A percentile compares a stretch with the other conserved stretches of the same genome.
Evolutionary conservation across 371 early-diverging fungal genomes (phyloP).

Genomic region (Syncephalis plumigaleata): DNA sequence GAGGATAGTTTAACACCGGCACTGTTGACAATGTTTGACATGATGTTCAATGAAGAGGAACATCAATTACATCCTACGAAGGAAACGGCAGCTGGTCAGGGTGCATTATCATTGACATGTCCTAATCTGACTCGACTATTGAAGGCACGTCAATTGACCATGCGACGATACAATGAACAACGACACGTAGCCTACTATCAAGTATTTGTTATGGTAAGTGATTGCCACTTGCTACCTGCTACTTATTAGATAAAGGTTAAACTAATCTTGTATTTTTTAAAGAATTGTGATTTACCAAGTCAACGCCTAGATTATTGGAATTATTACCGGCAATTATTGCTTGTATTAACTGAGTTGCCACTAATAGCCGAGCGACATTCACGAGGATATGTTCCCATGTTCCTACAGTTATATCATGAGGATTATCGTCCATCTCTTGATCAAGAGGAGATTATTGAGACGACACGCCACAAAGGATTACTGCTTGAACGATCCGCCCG

Average conservation of each 20-base stretch:
- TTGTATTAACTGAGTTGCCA: slow-evolving; percentile 43
- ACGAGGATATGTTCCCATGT: slow-evolving; percentile 47
- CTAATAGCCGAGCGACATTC: slow-evolving; percentile 52
- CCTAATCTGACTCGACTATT: slow-evolving; percentile 18
- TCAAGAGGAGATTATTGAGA: slow-evolving; percentile 17
- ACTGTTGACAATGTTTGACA: slow-evolving; percentile 10
- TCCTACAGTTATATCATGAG: slow-evolving; percentile 43
- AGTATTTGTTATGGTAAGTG: slow-evolving; percentile 6
- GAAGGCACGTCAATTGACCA: slow-evolving; percentile 5
- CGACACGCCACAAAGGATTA: slow-evolving; percentile 11
- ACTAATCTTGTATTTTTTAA: too few species aligned
- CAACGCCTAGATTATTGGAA: slow-evolving; percentile 59
- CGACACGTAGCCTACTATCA: background rate
- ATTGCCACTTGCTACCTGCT: too few species aligned
- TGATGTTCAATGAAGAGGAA: slow-evolving; percentile 1
- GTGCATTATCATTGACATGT: slow-evolving; percentile 33
- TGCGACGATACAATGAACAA: slow-evolving; percentile 7
- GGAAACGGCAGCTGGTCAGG: slow-evolving; percentile 9
- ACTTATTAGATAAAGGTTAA: too few species aligned
- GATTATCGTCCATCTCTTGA: slow-evolving; percentile 28
- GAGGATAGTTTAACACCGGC: slow-evolving; percentile 28
- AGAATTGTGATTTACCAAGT: slow-evolving; percentile 14
- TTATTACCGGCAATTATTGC: slow-evolving; percentile 45
- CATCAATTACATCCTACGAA: background rate
- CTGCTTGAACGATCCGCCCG: slow-evolving; percentile 21